Evolutionary conservation across 139 green algal species (phyloP), one percentile per base, ranked within the genome.

Genomic region (Picochlorum sp.): DNA sequence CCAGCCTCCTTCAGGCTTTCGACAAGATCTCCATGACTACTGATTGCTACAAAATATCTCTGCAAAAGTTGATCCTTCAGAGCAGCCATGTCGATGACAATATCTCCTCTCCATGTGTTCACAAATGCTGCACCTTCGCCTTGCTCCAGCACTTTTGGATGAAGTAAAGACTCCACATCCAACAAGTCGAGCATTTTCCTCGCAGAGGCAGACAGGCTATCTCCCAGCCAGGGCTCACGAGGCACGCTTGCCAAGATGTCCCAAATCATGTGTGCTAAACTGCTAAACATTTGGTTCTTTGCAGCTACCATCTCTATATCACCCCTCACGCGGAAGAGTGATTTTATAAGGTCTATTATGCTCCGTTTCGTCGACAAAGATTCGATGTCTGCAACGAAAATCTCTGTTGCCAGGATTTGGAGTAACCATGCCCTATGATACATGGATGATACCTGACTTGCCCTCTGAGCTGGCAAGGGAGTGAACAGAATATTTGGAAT

Each of bases 401-500:
- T 54, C n/a, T 24, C 47, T 54, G n/a, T 54, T 16, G 63, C 73
- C 4, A 66, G 44, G 18, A 87, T 68, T 65, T 78, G 68, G 26
- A 88, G 67, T n/a, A 80, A 57, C 62, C 63, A 76, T 15, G 80
- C 77, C 3, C 65, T 59, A 50, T 78, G 72, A 57, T 85, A 71
- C 67, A 88, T 62, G 16, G 64, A 55, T 0, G 69, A 58, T 4
- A 45, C 58, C 2, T 52, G 47, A 44, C 30, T 34, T 21, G 55
- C 8, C 11, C 34, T 30, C 18, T 45, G 45, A 3, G 57, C 30
- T 14, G 66, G 66, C 56, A 79, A 57, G 31, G 54, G 55, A 1
- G 54, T 57, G 38, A 41, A 59, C 0, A 49, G 63, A 45, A 81
- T 57, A 41, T 24, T 24, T 23, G 62, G 63, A 57, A 80, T 47